A percentile compares a stretch with the other conserved stretches of the same genome.
These are phyloP conservation scores for Fraxinus angustifolia DNA, from an alignment of 305 asterid genomes.

Conservation along the genomic window DNA sequence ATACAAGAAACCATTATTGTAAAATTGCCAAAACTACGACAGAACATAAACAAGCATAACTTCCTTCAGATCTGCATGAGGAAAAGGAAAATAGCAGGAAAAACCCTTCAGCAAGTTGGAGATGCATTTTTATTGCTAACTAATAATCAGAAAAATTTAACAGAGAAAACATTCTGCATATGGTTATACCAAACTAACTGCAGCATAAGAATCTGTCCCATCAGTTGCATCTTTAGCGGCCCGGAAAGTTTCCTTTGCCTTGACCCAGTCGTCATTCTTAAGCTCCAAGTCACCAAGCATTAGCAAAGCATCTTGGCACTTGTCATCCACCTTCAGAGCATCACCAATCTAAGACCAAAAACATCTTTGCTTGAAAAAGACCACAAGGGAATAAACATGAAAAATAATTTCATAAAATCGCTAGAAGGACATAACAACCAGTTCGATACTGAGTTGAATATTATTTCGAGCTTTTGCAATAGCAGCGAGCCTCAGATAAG, in stretches of 20 bases:
- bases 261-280: constrained; percentile 99
- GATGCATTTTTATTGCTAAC: constrained; percentile 9
- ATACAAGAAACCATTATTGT: constrained; percentile 17
- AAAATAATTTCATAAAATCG: constrained; percentile 11
- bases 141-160: constrained; percentile 18
- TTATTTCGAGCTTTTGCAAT: constrained; percentile 86
- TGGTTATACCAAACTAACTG: constrained; percentile 80
- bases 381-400: background rate
- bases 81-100: constrained; percentile 4
- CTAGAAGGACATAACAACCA: constrained; percentile 51
- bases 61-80: constrained; percentile 13
- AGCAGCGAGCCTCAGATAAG: constrained; percentile 93
- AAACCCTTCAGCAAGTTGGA: constrained; percentile 9
- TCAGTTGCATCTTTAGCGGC: constrained; percentile 72
- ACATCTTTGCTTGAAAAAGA: constrained; percentile 13
- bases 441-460: constrained; percentile 78
- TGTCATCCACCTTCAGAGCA: constrained; percentile 86
- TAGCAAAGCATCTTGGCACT: constrained; percentile 81
- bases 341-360: constrained; percentile 65
- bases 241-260: constrained; percentile 95
- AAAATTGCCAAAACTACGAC: constrained; percentile 15
- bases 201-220: constrained; percentile 89
- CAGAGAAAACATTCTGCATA: constrained; percentile 18
- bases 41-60: constrained; percentile 12
- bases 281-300: constrained; percentile 99